Evolutionary conservation across 2,329 filamentous ascomycete genomes (phyloP).

Genomic region (Trichoderma atrobrunneum): DNA sequence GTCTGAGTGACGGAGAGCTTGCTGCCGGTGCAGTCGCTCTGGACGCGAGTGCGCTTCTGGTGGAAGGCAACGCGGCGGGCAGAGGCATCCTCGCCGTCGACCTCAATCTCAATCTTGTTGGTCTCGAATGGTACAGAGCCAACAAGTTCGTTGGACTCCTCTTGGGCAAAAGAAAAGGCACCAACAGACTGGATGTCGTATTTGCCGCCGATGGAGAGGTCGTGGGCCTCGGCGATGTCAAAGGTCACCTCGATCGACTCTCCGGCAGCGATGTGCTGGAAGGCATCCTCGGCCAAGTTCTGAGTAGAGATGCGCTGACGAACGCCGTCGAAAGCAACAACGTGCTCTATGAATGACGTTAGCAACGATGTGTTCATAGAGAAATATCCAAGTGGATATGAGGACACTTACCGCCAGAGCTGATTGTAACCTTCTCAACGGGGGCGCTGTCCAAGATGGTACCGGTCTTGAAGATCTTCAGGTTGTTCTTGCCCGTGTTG

Average conservation of each 20-base stretch:
- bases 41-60: slow-evolving; percentile 49
- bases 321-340: slow-evolving; percentile 52
- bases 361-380: background rate
- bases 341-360: slow-evolving; percentile 29
- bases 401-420: slow-evolving; percentile 40
- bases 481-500: slow-evolving; percentile 48
- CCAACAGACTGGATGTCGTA: slow-evolving; percentile 57
- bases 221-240: slow-evolving; percentile 55
- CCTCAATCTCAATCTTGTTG: slow-evolving; percentile 55
- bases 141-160: slow-evolving; percentile 50
- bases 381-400: background rate
- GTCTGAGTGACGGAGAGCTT: slow-evolving; percentile 43
- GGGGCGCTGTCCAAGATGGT: slow-evolving; percentile 52
- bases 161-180: slow-evolving; percentile 53
- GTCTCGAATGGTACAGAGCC: slow-evolving; percentile 56
- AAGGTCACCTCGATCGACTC: slow-evolving; percentile 52
- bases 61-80: slow-evolving; percentile 47
- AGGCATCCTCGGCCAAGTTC: slow-evolving; percentile 46
- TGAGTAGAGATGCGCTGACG: slow-evolving; percentile 47
- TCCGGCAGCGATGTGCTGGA: slow-evolving; percentile 47
- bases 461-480: slow-evolving; percentile 54
- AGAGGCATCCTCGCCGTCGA: slow-evolving; percentile 56
- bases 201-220: slow-evolving; percentile 49
- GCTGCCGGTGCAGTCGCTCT: slow-evolving; percentile 53
- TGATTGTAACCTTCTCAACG: slow-evolving; percentile 53